A percentile compares a stretch with the other conserved stretches of the same genome.
These are phyloP conservation scores for Ceriops decandra DNA, from an alignment of 345 rosid species.

Conservation along the genomic window DNA sequence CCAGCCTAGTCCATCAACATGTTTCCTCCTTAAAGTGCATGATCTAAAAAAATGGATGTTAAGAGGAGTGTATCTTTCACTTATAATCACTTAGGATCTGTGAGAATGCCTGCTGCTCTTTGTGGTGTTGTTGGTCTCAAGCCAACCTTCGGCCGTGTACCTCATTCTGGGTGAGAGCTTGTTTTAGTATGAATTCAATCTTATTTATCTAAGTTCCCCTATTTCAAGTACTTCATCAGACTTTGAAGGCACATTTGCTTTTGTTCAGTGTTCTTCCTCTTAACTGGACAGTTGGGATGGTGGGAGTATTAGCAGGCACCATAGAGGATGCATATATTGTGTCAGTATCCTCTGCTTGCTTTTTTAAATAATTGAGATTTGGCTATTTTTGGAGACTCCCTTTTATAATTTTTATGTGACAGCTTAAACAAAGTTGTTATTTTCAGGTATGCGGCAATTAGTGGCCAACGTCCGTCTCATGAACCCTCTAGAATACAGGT, in stretches of 20 bases:
- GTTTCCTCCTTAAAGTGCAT: no score
- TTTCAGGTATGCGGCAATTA: conserved; percentile 63
- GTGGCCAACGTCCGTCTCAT: conserved; percentile 36
- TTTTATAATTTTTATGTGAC: not conserved
- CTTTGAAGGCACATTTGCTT: not conserved
- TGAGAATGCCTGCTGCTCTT: conserved; percentile 71
- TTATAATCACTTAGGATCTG: conserved; percentile 47
- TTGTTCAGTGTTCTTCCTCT: conserved; percentile 63
- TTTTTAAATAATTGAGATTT: not conserved
- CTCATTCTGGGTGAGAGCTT: conserved; percentile 50
- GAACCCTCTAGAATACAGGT: conserved; percentile 10
- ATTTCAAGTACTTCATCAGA: no score
- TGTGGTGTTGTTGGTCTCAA: conserved; percentile 74
- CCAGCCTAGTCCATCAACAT: no score
- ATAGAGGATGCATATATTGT: conserved; percentile 56
- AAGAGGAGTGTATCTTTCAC: not conserved
- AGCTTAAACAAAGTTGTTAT: not conserved
- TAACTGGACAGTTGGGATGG: conserved; percentile 79
- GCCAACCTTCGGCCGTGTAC: conserved; percentile 67
- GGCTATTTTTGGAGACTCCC: not conserved
- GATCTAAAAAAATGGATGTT: not conserved
- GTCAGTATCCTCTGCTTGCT: conserved; percentile 25
- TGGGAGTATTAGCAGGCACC: conserved; percentile 62
- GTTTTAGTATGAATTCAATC: not conserved
- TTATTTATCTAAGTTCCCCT: not conserved